Conservation (phyloP, 192 early-diverging fungal species). For the Entrophospora sp. region DNA sequence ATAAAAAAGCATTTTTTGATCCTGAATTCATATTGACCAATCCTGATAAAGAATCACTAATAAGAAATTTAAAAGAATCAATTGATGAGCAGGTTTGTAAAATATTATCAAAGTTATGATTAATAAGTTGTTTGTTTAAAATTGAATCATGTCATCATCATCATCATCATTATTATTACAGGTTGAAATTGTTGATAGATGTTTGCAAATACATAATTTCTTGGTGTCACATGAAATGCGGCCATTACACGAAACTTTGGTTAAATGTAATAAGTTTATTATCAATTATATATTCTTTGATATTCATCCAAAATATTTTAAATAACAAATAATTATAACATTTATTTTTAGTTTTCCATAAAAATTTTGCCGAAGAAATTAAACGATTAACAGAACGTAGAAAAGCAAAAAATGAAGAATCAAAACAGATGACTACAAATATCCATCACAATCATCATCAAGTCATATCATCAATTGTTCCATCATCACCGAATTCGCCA, state of each 20-base stretch:
- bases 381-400: no score
- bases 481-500: background rate
- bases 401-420: background rate
- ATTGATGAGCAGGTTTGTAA: slow-evolving; percentile 57
- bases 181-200: slow-evolving; percentile 51
- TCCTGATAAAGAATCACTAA: slow-evolving; percentile 23
- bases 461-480: background rate
- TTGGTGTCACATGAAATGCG: slow-evolving; percentile 56
- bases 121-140: no score
- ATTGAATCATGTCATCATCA: no score
- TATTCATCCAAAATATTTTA: no score
- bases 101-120: no score
- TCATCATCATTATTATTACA: no score
- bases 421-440: background rate
- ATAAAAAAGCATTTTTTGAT: no score
- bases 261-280: slow-evolving; percentile 31
- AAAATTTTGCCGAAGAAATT: slow-evolving; percentile 62
- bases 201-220: slow-evolving; percentile 48
- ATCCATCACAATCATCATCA: no score
- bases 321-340: background rate
- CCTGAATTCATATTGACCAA: no score
- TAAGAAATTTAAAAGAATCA: slow-evolving; percentile 38
- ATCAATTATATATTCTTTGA: slow-evolving; percentile 1
- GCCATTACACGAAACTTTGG: slow-evolving; percentile 55
- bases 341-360: slow-evolving; percentile 39